phyloP scores from a whole-genome alignment of 2,329 filamentous ascomycete genomes.

The Pseudogymnoascus sp. region DNA sequence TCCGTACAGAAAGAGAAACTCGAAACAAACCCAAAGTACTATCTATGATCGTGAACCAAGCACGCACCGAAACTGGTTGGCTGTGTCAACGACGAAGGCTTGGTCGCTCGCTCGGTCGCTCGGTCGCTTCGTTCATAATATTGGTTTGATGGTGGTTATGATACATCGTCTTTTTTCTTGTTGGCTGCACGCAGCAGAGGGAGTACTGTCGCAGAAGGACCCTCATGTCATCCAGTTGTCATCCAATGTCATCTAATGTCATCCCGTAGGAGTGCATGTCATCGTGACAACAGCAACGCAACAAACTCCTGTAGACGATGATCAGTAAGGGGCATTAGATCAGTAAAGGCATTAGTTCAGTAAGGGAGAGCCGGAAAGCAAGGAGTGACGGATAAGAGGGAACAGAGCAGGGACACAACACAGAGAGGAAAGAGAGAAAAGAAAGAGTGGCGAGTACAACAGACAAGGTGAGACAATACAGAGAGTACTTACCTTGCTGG shows the following conservation, averaged over 20 bases:
- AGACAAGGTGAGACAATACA: neutral
- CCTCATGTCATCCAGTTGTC: neutral
- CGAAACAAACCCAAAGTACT: no score
- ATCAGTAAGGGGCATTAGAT: neutral
- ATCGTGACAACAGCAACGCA: conserved; percentile 4
- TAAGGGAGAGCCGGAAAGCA: neutral
- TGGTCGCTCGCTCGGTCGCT: no score
- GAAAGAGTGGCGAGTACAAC: neutral
- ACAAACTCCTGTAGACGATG: neutral
- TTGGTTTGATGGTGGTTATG: neutral
- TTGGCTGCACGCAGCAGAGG: neutral
- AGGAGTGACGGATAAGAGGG: neutral
- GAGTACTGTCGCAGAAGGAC: no score
- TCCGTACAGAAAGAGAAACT: no score
- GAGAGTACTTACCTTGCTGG: neutral
- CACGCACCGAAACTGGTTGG: neutral
- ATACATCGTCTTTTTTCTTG: neutral
- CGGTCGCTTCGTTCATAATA: neutral
- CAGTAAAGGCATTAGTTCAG: neutral
- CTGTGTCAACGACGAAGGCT: neutral
- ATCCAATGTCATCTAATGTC: neutral
- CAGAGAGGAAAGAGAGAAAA: no score
- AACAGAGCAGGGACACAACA: neutral
- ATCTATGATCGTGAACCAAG: no score
- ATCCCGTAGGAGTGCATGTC: neutral